phyloP scores from a whole-genome alignment of 495 filamentous ascomycete species.

The Physcia stellaris region DNA sequence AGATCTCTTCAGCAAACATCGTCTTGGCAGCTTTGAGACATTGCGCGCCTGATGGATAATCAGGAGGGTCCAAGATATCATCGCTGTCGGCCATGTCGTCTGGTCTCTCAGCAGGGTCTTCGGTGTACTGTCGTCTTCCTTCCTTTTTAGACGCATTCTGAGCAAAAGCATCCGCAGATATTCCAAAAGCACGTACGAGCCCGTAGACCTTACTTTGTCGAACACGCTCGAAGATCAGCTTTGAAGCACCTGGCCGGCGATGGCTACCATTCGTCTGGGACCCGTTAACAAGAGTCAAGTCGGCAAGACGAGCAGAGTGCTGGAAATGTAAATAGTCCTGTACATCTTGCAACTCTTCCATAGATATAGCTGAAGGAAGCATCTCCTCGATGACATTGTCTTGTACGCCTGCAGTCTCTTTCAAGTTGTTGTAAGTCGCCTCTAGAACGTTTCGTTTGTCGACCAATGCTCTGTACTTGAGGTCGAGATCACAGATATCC shows the following conservation, averaged over 20 bases:
- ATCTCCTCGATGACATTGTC: slow-evolving; percentile 67
- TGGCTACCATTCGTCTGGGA: slow-evolving; percentile 30
- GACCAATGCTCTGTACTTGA: slow-evolving; percentile 80
- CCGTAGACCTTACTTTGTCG: slow-evolving; percentile 65
- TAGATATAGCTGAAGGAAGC: slow-evolving; percentile 56
- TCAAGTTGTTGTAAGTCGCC: slow-evolving; percentile 57
- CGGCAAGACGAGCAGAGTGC: slow-evolving; percentile 70
- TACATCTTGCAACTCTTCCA: slow-evolving; percentile 91
- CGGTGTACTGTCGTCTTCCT: slow-evolving; percentile 63
- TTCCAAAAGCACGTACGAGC: slow-evolving; percentile 79
- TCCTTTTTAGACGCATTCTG: slow-evolving; percentile 64
- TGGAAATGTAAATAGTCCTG: slow-evolving; percentile 96
- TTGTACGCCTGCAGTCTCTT: slow-evolving; percentile 32
- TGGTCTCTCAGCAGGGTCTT: slow-evolving; percentile 62
- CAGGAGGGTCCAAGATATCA: slow-evolving; percentile 47
- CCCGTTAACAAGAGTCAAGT: slow-evolving; percentile 48
- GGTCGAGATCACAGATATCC: slow-evolving; percentile 85
- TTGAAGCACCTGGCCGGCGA: slow-evolving; percentile 64
- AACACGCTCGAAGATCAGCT: slow-evolving; percentile 66
- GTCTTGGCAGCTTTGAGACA: slow-evolving; percentile 66
- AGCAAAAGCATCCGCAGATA: slow-evolving; percentile 75
- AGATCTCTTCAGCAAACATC: slow-evolving; percentile 86
- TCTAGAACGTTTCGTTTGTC: slow-evolving; percentile 81
- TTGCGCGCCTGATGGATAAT: slow-evolving; percentile 63
- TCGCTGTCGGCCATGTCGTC: slow-evolving; percentile 80